These are phyloP conservation scores for Stenogyne calaminthoides DNA, from an alignment of 305 asterid species.

Conservation along the genomic window DNA sequence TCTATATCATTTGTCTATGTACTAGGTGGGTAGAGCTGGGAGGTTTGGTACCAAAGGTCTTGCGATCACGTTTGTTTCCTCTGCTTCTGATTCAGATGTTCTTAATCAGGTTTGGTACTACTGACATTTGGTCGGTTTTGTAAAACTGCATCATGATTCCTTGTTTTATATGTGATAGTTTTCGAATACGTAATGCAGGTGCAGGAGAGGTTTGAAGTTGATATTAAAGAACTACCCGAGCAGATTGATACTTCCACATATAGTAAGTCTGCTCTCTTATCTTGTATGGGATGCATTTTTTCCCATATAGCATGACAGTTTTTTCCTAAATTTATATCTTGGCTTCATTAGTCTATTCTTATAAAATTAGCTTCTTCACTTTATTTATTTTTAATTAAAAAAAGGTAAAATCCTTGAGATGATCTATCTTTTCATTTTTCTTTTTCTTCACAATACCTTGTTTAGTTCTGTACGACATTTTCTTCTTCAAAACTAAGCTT, in stretches of 20 bases:
- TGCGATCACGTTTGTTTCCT: slow-evolving; percentile 91
- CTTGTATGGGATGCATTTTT: not conserved
- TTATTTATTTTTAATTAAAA: not conserved
- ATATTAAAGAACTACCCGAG: slow-evolving; percentile 91
- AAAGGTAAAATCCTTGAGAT: not conserved
- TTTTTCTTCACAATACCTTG: not conserved
- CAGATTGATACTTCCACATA: slow-evolving; percentile 93
- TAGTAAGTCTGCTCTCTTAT: slow-evolving; percentile 49
- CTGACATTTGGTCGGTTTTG: not conserved
- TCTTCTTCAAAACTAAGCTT: not conserved
- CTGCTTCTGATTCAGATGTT: slow-evolving; percentile 91
- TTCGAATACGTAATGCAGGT: slow-evolving; percentile 47
- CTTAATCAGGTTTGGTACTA: slow-evolving; percentile 70
- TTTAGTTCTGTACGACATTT: not conserved
- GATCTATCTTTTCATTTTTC: not conserved
- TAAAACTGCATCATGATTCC: not conserved
- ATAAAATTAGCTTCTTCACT: not conserved
- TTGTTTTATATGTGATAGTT: not conserved
- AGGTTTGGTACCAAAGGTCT: slow-evolving; percentile 95
- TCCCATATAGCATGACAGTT: not conserved
- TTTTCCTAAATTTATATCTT: not conserved
- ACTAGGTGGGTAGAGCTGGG: slow-evolving; percentile 94
- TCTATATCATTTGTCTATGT: not conserved
- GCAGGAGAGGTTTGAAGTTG: slow-evolving; percentile 95
- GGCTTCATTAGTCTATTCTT: not conserved